Base-by-base conservation (phyloP, 176 grass and related monocot species). In the Bolboschoenus planiculmis region DNA sequence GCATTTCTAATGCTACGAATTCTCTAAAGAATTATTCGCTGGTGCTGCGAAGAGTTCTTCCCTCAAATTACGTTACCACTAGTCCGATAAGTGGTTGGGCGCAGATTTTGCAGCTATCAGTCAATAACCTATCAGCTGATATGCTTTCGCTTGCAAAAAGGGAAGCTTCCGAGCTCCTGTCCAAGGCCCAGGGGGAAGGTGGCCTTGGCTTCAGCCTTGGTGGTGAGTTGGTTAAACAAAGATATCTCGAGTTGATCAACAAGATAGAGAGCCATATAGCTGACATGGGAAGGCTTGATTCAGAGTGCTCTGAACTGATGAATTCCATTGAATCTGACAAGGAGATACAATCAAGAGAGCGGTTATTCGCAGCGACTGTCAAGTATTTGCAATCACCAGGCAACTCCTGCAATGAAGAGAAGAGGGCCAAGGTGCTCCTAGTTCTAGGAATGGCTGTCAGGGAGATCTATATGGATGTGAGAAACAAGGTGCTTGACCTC, bases 71-170 rank as follows among this genome's bases (percentile, higher is more conserved):
- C 84, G 90, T 91, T 63, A 78, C 88, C 81, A 94, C 88, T 42
- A 94, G 88, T 84, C 95, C 90, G 81, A 85, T 97, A 65, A 91
- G 88, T 87, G 78, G 88, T 71, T 97, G 95, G 95, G 92, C 90
- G 74, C 95, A 97, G 83, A 83, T 90, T 89, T 90, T 97, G 81
- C 90, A 97, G 86, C 81, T 94, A 81, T 97, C 92, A 46, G 87
- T 90, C 55, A 92, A 80, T 48, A 92, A 80, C 59, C 46, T 88
- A 51, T 92, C 92, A 68, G 78, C 89, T 57, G 95, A 97, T 79
- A 90, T 92, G 84, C 95, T 97, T 75, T 24, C 90, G 84, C 83
- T 97, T 89, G 87, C 92, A 72, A 92, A 87, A 88, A 94, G 84
- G 60, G 88, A 94, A 80, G 90, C 92, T 85, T 87, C 88, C 54